Evolutionary conservation across 495 filamentous ascomycete genomes (phyloP), one percentile per base, ranked within the genome.

Genomic region (Neurospora tetraspora): DNA sequence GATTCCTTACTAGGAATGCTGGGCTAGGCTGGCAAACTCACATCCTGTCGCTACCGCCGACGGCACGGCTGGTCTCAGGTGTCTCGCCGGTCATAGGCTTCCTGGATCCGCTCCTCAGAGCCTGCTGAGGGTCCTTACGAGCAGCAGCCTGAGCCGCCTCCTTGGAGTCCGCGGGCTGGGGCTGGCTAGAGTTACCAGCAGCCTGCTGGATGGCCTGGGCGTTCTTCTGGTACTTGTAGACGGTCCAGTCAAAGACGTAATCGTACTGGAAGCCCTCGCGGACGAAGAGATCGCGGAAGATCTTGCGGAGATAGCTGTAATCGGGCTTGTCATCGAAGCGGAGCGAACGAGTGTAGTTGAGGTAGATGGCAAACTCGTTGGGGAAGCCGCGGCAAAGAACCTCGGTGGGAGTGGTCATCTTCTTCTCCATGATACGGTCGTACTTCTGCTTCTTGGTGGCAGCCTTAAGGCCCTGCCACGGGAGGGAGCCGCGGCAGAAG

Each of bases 381-480:
- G 96, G 96, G 86, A 99, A 98, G 71, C 94, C 96, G 81, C 96
- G 94, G 90, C 96, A 99, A 37, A 99, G 93, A 47, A 98, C 96
- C 80, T 99, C 96, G 77, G 96, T 99, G 20, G 96, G 96, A 7
- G 96, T 99, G 11, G 96, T 99, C 96, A 99, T 98, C 92, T 99
- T 99, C 91, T 99, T 99, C 88, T 99, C 96, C 96, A 98, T 99
- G 84, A 99, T 99, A 70, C 96, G 91, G 84, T 99, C 96, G 80
- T 99, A 98, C 85, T 98, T 99, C 87, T 99, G 96, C 91, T 99
- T 98, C 90, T 99, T 98, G 71, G 96, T 99, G 76, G 96, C 96
- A 87, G 96, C 96, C 89, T 99, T 99, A 68, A 99, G 87, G 45
- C 96, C 96, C 86, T 99, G 96, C 96, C 96, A 99, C 73, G 96